A percentile compares a stretch with the other conserved stretches of the same genome.
phyloP scores from a whole-genome alignment of 2,329 filamentous ascomycete species.

The Talaromyces pinophilus region DNA sequence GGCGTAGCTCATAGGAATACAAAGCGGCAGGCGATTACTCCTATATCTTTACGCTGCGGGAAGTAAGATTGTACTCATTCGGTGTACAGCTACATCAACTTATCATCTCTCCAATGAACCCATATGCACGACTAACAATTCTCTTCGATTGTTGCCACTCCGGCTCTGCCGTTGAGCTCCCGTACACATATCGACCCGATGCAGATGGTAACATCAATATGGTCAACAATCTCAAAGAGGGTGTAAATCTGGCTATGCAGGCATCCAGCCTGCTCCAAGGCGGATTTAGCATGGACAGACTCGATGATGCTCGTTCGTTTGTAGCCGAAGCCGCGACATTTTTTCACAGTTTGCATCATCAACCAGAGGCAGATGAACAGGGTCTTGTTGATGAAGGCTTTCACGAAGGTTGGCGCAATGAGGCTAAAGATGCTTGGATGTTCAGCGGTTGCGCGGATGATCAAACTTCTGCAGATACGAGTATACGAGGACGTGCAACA shows the following conservation, averaged over 20 bases:
- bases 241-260: constrained; percentile 52
- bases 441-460: constrained; percentile 55
- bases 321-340: constrained; percentile 22
- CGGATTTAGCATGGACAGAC: constrained; percentile 33
- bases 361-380: constrained; percentile 46
- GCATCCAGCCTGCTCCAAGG: constrained; percentile 54
- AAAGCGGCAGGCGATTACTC: neutral
- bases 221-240: constrained; percentile 57
- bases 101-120: constrained; percentile 55
- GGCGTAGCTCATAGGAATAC: neutral
- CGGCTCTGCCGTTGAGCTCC: constrained; percentile 60
- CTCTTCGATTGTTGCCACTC: constrained; percentile 65
- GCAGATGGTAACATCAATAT: constrained; percentile 58
- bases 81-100: constrained; percentile 48
- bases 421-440: constrained; percentile 54
- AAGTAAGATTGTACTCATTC: neutral
- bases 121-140: constrained; percentile 55
- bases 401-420: constrained; percentile 48
- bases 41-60: neutral
- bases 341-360: constrained; percentile 22
- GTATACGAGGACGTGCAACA: constrained; percentile 44
- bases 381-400: constrained; percentile 50
- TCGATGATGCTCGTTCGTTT: constrained; percentile 22
- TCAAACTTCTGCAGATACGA: constrained; percentile 54
- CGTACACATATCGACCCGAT: constrained; percentile 60